Evolutionary conservation across 2,329 filamentous ascomycete genomes (phyloP).

Genomic region (Venturia asperata): DNA sequence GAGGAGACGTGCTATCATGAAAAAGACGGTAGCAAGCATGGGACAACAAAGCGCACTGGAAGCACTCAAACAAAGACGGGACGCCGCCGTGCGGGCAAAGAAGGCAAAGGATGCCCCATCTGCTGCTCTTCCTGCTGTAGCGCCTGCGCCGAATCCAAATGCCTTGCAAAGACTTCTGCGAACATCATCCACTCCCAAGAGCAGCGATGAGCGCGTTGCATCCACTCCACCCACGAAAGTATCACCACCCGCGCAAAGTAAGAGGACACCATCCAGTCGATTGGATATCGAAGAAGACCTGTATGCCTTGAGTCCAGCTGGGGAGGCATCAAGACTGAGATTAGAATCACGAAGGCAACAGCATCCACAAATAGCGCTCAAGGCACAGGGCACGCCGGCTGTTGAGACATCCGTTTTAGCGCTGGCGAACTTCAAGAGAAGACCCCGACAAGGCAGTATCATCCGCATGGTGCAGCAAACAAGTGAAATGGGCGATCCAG

Average conservation of each 20-base stretch:
- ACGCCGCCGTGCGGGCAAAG: slow-evolving; percentile 21
- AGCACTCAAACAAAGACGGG: slow-evolving; percentile 30
- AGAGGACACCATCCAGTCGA: slow-evolving; percentile 6
- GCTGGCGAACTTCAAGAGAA: slow-evolving; percentile 45
- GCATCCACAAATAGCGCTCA: slow-evolving; percentile 10
- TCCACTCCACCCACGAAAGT: not conserved
- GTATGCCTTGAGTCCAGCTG: slow-evolving; percentile 18
- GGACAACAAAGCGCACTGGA: slow-evolving; percentile 27
- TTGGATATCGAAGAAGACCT: slow-evolving; percentile 18
- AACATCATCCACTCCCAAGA: not conserved
- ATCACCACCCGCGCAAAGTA: not conserved
- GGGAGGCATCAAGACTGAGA: slow-evolving; percentile 14
- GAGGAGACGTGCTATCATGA: slow-evolving; percentile 11
- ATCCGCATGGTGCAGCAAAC: slow-evolving; percentile 42
- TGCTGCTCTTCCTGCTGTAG: slow-evolving; percentile 1
- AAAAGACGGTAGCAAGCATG: slow-evolving; percentile 22
- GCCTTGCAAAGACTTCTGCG: not conserved
- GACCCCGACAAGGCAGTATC: slow-evolving; percentile 43
- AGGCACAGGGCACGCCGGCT: slow-evolving; percentile 34
- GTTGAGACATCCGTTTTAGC: slow-evolving; percentile 42
- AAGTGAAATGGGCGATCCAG: slow-evolving; percentile 31
- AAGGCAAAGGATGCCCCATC: slow-evolving; percentile 1
- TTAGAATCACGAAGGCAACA: slow-evolving; percentile 12
- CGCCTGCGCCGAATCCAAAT: slow-evolving; percentile 18
- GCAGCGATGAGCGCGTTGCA: slow-evolving; percentile 7